Evolutionary conservation across 495 filamentous ascomycete genomes (phyloP), one percentile per base, ranked within the genome.

Genomic region (Podospora bellae-mahoneyi): DNA sequence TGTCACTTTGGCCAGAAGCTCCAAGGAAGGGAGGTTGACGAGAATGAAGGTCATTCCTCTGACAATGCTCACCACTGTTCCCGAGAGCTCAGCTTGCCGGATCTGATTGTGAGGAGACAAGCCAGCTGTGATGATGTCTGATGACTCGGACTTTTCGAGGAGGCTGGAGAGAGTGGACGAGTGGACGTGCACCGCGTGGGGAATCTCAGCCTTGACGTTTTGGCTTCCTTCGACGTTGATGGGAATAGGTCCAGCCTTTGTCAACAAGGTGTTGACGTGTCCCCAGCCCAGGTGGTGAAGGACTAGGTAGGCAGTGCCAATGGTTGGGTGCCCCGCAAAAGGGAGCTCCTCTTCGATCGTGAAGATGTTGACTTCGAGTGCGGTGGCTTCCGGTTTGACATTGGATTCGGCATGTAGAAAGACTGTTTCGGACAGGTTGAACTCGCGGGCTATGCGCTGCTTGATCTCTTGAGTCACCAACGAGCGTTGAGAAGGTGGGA

Each of bases 381-480:
- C 66, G 0, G 72, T 62, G 20, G 32, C 30, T 27, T 60, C 23
- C 16, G 83, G 30, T 15, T 10, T 80, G 74, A 92, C 86, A 16
- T 95, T 78, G 78, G 94, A 96, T 64, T 95, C 92, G 15, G 83
- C 80, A 74, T 93, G 86, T 15, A 96, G 78, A 78, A 95, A 96
- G 64, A 93, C 89, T 1, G 88, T 94, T 73, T 96, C 92, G 4
- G 90, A 92, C 71, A 92, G 83, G 70, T 94, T 94, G 88, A 95
- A 95, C 78, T 96, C 92, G 34, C 76, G 72, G 2, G 91, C 87
- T 48, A 96, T 89, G 57, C 71, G 76, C 77, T 89, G 90, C 71
- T 91, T 91, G 67, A 82, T 78, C 0, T 78, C 75, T 69, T 88
- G 85, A 10, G 75, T 73, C 64, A 87, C 71, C 23, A 19, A 64